Base-by-base conservation (phyloP, 2,329 filamentous ascomycete genomes). In the Trichophyton benhamiae region DNA sequence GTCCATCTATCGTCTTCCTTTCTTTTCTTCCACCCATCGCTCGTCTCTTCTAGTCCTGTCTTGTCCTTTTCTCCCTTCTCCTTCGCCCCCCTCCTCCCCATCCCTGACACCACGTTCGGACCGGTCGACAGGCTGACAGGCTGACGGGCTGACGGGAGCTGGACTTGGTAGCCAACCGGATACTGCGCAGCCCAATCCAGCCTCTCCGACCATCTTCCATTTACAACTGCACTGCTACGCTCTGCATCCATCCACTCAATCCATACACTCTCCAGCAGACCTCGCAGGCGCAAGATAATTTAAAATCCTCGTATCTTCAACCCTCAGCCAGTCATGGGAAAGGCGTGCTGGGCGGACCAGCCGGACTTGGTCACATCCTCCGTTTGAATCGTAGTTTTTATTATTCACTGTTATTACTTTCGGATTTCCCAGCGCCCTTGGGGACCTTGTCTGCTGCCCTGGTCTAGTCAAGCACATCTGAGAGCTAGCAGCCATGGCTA, bases 51-150 rank as follows among this genome's bases (percentile, higher is more conserved):
- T 13, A 3, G 33, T 11, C 33, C 11, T 38, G 9, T 38, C 33
- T 38, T 38, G 33, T 38, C 33, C 33, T 13, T 25, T 52, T 22
- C n/a, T 48, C 44, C 44, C 9, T 20, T 52, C 17, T 9, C 46
- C 20, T 22, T 52, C 22, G 20, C 46, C 17, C 46, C 46, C 22
- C 22, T 11, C 46, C 30, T 27, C 46, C n/a, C 13, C 49, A 53
- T 53, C 49, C 49, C 49, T 53, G 49, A 53, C 49, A 33, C 22
- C 49, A 53, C 49, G 49, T 53, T 53, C 49, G 49, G 49, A 30
- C 49, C 22, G 22, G 27, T 53, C 27, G 27, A 30, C 22, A 25
- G 22, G 44, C 20, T 25, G 44, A 48, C 44, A 20, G 44, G 17
- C 44, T 22, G 44, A 25, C 44, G 44, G 20, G 44, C 44, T 48